Conservation (phyloP, 345 rosid species). For the Arabidopsis arenosa region DNA sequence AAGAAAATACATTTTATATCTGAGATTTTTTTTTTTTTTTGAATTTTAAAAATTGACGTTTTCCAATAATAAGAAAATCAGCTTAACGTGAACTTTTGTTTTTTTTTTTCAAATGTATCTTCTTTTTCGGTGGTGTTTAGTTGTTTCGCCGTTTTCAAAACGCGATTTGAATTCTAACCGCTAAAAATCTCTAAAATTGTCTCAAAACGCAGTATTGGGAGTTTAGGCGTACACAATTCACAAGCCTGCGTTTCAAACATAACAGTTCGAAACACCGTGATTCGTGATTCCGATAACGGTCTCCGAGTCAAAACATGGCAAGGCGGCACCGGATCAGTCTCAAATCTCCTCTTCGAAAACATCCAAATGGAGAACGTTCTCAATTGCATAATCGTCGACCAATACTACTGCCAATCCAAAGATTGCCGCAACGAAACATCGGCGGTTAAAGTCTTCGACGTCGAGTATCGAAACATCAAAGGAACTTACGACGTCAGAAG, state of each 20-base stretch:
- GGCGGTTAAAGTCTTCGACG: slow-evolving; percentile 71
- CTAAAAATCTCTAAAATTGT: neutral
- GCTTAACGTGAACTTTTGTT: too few species aligned
- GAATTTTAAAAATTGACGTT: neutral
- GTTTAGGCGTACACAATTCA: slow-evolving; percentile 91
- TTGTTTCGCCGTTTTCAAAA: too few species aligned
- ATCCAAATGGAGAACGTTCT: slow-evolving; percentile 92
- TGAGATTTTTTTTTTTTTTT: too few species aligned
- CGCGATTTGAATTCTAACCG: neutral
- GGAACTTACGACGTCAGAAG: slow-evolving; percentile 87
- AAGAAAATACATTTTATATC: too few species aligned
- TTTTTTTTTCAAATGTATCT: too few species aligned
- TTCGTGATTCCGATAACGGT: slow-evolving; percentile 92
- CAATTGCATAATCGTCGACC: slow-evolving; percentile 92
- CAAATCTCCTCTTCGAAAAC: slow-evolving; percentile 70
- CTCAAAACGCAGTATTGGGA: slow-evolving; percentile 74
- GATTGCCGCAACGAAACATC: slow-evolving; percentile 82
- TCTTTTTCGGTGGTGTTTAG: neutral
- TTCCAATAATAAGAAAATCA: neutral
- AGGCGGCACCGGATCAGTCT: slow-evolving; percentile 84
- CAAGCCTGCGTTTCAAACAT: slow-evolving; percentile 95
- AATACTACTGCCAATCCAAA: slow-evolving; percentile 76
- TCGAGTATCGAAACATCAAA: slow-evolving; percentile 75
- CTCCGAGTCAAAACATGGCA: slow-evolving; percentile 97
- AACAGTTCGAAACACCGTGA: slow-evolving; percentile 63